These are phyloP conservation scores for Fagus sylvatica DNA, from an alignment of 306 rosid species.

Conservation along the genomic window DNA sequence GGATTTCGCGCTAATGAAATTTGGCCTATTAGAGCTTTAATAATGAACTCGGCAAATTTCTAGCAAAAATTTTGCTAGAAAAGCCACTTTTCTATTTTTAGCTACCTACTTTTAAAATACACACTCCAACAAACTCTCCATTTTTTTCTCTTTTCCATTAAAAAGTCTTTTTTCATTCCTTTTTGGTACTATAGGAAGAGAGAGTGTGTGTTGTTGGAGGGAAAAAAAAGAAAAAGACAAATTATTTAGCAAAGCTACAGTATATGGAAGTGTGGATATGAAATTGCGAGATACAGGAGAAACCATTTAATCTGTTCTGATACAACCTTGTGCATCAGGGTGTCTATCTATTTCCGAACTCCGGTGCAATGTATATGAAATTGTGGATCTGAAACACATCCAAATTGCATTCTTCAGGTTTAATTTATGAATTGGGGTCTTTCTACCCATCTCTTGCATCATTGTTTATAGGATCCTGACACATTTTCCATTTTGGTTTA, in stretches of 20 bases:
- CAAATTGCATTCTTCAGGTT: background rate
- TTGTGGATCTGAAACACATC: background rate
- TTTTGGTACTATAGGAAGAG: no score
- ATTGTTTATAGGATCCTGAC: constrained; percentile 25
- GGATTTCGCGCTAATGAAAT: background rate
- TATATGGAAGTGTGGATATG: no score
- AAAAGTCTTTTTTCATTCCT: no score
- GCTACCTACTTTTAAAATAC: no score
- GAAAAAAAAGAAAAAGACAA: no score
- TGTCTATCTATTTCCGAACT: background rate
- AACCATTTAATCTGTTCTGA: background rate
- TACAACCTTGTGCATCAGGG: background rate
- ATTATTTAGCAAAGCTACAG: no score
- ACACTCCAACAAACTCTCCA: no score
- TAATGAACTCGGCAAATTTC: no score
- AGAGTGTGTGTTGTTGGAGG: no score
- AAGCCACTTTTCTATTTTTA: no score
- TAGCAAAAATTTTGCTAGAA: no score
- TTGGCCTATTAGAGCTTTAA: background rate
- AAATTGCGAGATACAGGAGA: background rate
- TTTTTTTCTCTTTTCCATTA: no score
- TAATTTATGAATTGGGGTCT: constrained; percentile 12
- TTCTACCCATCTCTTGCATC: constrained; percentile 6
- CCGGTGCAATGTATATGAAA: background rate
- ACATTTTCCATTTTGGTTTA: constrained; percentile 19